These are phyloP conservation scores for Suillus hirtellus DNA, from an alignment of 768 basidiomycete species.

Conservation along the genomic window DNA sequence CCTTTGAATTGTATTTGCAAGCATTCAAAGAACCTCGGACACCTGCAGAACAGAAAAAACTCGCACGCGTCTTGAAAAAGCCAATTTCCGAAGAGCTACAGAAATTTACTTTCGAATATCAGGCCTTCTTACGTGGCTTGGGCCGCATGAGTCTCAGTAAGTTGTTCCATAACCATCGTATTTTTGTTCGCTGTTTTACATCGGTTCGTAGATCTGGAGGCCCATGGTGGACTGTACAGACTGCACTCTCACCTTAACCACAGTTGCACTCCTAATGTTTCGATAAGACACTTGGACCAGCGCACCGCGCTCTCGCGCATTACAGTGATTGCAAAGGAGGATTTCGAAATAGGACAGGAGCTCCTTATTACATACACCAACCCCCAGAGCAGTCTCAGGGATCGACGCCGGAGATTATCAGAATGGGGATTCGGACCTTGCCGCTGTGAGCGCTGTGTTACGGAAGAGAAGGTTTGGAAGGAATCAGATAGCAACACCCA, in stretches of 20 bases:
- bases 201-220: constrained; percentile 62
- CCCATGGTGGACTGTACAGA: constrained; percentile 83
- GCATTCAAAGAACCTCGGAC: constrained; percentile 63
- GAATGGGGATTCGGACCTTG: constrained; percentile 81
- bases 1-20: constrained; percentile 54
- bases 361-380: constrained; percentile 79
- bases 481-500: constrained; percentile 9
- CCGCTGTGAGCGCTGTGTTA: constrained; percentile 62
- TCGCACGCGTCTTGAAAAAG: constrained; percentile 55
- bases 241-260: constrained; percentile 91
- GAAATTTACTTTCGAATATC: constrained; percentile 69
- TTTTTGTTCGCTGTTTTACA: constrained; percentile 10
- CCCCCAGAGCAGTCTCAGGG: constrained; percentile 40
- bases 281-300: constrained; percentile 74
- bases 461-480: constrained; percentile 46
- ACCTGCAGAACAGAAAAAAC: constrained; percentile 53
- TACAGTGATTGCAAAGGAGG: constrained; percentile 64
- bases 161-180: constrained; percentile 28
- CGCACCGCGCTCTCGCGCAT: constrained; percentile 72
- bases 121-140: constrained; percentile 69
- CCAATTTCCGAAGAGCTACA: constrained; percentile 48
- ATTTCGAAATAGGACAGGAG: constrained; percentile 72
- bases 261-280: constrained; percentile 75
- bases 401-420: constrained; percentile 52
- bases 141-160: constrained; percentile 81